Percentiles rank a stretch among this genome's conserved stretches.
These are phyloP conservation scores for Bipolaris victoriae DNA, from an alignment of 2,329 filamentous ascomycete genomes.

Conservation along the genomic window DNA sequence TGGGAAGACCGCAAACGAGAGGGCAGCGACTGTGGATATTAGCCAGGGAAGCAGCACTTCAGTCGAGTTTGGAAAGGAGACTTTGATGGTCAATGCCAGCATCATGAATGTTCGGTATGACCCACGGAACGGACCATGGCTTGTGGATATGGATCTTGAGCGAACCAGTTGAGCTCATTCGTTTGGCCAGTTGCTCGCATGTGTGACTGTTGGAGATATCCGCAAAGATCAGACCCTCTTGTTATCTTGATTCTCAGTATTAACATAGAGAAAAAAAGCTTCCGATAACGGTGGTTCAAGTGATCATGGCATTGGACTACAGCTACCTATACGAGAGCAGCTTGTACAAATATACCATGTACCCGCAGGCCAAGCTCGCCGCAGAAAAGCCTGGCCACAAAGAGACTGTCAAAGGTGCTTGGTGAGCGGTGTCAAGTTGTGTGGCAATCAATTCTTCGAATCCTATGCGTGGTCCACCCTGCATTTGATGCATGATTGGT, in stretches of 20 bases:
- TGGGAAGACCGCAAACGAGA: slow-evolving; percentile 26
- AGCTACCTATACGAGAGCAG: background rate
- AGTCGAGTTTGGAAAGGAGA: slow-evolving; percentile 57
- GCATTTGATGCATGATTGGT: no score
- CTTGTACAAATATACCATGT: no score
- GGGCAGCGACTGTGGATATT: slow-evolving; percentile 41
- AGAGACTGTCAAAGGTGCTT: no score
- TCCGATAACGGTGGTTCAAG: background rate
- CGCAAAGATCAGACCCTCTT: background rate
- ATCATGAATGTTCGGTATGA: slow-evolving; percentile 59
- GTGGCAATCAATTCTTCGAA: no score
- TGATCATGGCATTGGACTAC: background rate
- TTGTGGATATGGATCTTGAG: slow-evolving; percentile 60
- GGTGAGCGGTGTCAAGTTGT: no score
- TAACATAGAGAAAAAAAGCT: no score
- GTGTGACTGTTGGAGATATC: background rate
- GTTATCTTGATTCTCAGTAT: background rate
- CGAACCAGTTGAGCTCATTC: slow-evolving; percentile 11
- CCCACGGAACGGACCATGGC: slow-evolving; percentile 60
- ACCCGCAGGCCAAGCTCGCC: no score
- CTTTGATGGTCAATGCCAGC: slow-evolving; percentile 64
- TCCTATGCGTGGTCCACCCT: no score
- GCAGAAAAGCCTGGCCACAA: no score
- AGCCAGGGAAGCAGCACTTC: slow-evolving; percentile 31
- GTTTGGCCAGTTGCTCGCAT: background rate